Conservation (phyloP, 2,329 filamentous ascomycete genomes). For the Cephalotrichum gorgonifer region DNA sequence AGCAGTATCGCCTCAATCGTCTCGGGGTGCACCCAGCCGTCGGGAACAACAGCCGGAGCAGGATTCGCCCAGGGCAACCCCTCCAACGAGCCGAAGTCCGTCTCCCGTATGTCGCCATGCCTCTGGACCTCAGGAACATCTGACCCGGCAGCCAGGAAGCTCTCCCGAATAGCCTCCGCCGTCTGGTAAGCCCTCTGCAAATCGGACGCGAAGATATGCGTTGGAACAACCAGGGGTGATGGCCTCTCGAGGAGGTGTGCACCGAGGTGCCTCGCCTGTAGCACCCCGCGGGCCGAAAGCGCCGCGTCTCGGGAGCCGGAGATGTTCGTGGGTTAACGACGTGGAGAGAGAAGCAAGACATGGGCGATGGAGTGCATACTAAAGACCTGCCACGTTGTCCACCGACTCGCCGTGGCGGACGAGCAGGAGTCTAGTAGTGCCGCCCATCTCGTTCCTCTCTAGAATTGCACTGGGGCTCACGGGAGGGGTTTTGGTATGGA, state of each 20-base stretch:
- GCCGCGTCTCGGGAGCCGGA: constrained; percentile 73
- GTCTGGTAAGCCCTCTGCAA: constrained; percentile 65
- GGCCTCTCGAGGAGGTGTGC: constrained; percentile 38
- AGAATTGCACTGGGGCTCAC: background rate
- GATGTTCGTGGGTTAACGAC: constrained; percentile 21
- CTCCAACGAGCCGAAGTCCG: constrained; percentile 64
- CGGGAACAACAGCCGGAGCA: constrained; percentile 11
- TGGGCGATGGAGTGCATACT: constrained; percentile 37
- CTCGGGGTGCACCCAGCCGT: constrained; percentile 47
- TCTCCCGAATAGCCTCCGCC: constrained; percentile 52
- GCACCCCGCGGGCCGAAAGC: constrained; percentile 70
- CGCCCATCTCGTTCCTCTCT: background rate
- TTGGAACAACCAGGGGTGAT: constrained; percentile 14
- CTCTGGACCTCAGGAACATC: constrained; percentile 10
- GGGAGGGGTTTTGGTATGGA: background rate
- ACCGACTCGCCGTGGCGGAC: constrained; percentile 85
- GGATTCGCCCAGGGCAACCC: constrained; percentile 36
- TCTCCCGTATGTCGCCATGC: constrained; percentile 50
- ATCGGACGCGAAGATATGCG: constrained; percentile 67
- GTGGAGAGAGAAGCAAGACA: constrained; percentile 4
- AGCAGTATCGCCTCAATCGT: constrained; percentile 53
- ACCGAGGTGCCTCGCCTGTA: constrained; percentile 67
- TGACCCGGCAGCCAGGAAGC: constrained; percentile 27
- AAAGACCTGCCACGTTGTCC: constrained; percentile 72
- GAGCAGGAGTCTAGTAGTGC: constrained; percentile 48